These are phyloP conservation scores for Candida koratica DNA, from an alignment of 805 yeast species.

Conservation along the genomic window DNA sequence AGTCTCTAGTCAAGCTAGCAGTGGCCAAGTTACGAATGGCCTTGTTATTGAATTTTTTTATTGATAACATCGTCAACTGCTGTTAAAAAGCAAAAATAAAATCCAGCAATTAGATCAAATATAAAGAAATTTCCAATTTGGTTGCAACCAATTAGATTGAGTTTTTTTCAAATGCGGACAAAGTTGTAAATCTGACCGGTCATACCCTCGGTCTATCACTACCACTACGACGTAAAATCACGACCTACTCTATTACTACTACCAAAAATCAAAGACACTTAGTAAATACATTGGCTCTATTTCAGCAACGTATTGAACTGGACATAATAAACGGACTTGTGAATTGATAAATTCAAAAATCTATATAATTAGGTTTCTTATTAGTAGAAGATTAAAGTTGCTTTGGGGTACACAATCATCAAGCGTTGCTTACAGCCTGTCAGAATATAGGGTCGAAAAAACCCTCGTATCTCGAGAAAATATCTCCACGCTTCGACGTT, in stretches of 20 bases:
- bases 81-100: slow-evolving; percentile 4
- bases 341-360: too few species aligned
- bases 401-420: too few species aligned
- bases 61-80: slow-evolving; percentile 33
- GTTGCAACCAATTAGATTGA: slow-evolving; percentile 14
- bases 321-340: too few species aligned
- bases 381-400: too few species aligned
- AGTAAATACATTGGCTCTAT: too few species aligned
- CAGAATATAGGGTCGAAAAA: slow-evolving; percentile 2
- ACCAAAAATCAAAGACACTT: too few species aligned
- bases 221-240: too few species aligned
- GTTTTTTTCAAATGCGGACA: slow-evolving; percentile 13
- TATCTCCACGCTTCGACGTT: slow-evolving; percentile 7
- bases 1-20: slow-evolving; percentile 54
- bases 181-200: slow-evolving; percentile 4
- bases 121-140: slow-evolving; percentile 3
- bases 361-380: too few species aligned
- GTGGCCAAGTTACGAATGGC: slow-evolving; percentile 50
- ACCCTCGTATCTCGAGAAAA: slow-evolving; percentile 5
- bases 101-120: slow-evolving; percentile 7
- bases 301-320: too few species aligned
- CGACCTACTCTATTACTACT: too few species aligned
- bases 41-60: slow-evolving; percentile 28
- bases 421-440: not conserved
- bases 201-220: slow-evolving; percentile 7